Conservation (phyloP, 768 basidiomycete genomes). For the Tylopilus vinaceipallidus region DNA sequence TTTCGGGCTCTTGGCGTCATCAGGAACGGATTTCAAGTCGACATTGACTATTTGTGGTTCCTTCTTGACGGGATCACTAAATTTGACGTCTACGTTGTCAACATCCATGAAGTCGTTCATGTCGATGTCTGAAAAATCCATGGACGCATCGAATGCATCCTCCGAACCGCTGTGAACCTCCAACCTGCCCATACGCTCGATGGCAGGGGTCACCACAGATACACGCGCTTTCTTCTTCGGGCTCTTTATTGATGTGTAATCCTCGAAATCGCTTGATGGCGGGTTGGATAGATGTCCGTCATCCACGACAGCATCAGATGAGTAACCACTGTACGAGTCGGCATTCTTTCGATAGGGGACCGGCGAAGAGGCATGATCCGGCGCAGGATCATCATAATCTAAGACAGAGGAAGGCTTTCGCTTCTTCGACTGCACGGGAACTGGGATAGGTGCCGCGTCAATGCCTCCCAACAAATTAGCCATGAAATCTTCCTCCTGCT, state of each 20-base stretch:
- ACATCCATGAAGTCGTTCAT: slow-evolving; percentile 58
- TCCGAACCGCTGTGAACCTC: slow-evolving; percentile 55
- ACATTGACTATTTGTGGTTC: background rate
- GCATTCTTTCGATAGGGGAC: slow-evolving; percentile 34
- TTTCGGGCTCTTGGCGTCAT: slow-evolving; percentile 27
- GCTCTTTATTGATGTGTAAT: slow-evolving; percentile 47
- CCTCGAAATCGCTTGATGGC: slow-evolving; percentile 54
- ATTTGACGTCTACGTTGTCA: slow-evolving; percentile 50
- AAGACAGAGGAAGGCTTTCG: slow-evolving; percentile 61
- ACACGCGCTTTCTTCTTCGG: slow-evolving; percentile 64
- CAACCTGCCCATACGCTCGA: slow-evolving; percentile 55
- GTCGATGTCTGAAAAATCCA: slow-evolving; percentile 55
- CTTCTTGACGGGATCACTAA: slow-evolving; percentile 34
- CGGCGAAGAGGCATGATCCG: slow-evolving; percentile 39
- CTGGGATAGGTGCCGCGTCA: slow-evolving; percentile 47
- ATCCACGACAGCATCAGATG: slow-evolving; percentile 33
- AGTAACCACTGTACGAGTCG: slow-evolving; percentile 35
- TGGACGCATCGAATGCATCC: slow-evolving; percentile 47
- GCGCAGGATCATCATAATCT: slow-evolving; percentile 33
- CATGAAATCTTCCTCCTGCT: slow-evolving; percentile 91
- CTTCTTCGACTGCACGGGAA: slow-evolving; percentile 47
- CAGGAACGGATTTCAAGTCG: slow-evolving; percentile 15
- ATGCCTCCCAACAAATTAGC: slow-evolving; percentile 71
- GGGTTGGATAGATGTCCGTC: slow-evolving; percentile 22
- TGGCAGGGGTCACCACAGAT: slow-evolving; percentile 50